Evolutionary conservation across 2,329 filamentous ascomycete species (phyloP), one percentile per base, ranked within the genome.

Genomic region (Exophiala lecanii-corni): DNA sequence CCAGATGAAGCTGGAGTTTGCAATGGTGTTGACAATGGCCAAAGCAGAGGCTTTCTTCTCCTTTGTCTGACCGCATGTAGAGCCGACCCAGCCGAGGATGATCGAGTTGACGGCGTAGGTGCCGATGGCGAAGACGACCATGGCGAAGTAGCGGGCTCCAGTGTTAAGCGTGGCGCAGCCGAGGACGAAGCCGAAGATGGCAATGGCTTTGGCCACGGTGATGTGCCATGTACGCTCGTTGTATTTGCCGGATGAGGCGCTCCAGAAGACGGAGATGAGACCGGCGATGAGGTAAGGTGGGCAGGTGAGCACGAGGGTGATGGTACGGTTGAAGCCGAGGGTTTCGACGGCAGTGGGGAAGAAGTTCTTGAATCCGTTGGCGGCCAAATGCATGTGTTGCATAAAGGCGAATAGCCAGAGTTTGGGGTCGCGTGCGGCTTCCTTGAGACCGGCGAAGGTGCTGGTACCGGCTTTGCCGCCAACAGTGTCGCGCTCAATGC

Each of bases 271-370:
- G 4, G 64, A 66, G 10, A 60, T 47, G 13, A 45, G 43, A 2
- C 56, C 61, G n/a, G 61, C 56, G 17, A 62, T 53, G 9, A 63
- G 46, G 44, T 61, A 63, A 2, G 59, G 57, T 9, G 59, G 58
- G 30, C 59, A 62, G 6, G 72, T 76, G 2, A 77, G 64, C 1
- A 73, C 65, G 4, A 77, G 63, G 0, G 73, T 74, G 28, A 72
- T 64, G 2, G 69, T 74, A 0, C 53, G 62, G 37, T 59, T 62
- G 59, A 73, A 74, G 0, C 69, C 69, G 0, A 76, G 65, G 1
- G 68, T 70, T 36, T 67, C 56, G 23, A 75, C 68, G 1, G 71
- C 68, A 1, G 67, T 67, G 1, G 67, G 67, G 47, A 72, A 63
- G 59, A 67, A 66, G 56, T 62, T 69, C 56, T 69, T 66, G 59